A percentile compares a stretch with the other conserved stretches of the same genome.
phyloP scores from a whole-genome alignment of 2,329 filamentous ascomycete genomes.

The Pseudopyrenochaeta lycopersici region DNA sequence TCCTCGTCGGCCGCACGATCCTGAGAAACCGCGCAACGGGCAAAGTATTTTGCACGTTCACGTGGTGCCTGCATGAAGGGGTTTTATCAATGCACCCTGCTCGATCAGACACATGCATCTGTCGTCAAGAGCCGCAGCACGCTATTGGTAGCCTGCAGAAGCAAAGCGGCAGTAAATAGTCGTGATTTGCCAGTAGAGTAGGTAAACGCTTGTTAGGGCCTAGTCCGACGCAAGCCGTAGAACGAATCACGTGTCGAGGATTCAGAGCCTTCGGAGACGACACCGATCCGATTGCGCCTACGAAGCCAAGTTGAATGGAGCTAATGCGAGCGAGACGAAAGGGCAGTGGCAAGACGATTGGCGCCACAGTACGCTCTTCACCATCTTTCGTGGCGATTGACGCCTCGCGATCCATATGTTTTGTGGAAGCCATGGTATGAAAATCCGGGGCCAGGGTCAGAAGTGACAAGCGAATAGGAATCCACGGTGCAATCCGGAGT shows the following conservation, averaged over 20 bases:
- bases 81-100: not conserved
- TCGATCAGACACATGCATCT: slow-evolving; percentile 17
- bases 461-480: slow-evolving; percentile 7
- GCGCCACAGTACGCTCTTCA: not conserved
- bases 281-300: not conserved
- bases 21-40: not conserved
- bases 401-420: not conserved
- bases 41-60: slow-evolving; percentile 9
- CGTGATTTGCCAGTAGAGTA: slow-evolving; percentile 33
- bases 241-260: slow-evolving; percentile 20
- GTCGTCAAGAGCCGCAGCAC: slow-evolving; percentile 23
- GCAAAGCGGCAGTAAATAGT: slow-evolving; percentile 27
- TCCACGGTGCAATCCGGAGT: not conserved
- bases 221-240: slow-evolving; percentile 26
- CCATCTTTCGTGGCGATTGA: not conserved
- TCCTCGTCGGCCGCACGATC: no score
- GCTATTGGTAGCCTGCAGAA: slow-evolving; percentile 28
- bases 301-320: not conserved
- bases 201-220: slow-evolving; percentile 23
- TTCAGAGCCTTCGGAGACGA: slow-evolving; percentile 13
- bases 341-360: not conserved
- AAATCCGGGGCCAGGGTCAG: not conserved
- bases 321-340: not conserved
- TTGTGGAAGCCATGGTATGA: not conserved
- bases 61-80: slow-evolving; percentile 5